Evolutionary conservation across 768 basidiomycete genomes (phyloP), one percentile per base, ranked within the genome.

Genomic region (Exsudoporus frostii): DNA sequence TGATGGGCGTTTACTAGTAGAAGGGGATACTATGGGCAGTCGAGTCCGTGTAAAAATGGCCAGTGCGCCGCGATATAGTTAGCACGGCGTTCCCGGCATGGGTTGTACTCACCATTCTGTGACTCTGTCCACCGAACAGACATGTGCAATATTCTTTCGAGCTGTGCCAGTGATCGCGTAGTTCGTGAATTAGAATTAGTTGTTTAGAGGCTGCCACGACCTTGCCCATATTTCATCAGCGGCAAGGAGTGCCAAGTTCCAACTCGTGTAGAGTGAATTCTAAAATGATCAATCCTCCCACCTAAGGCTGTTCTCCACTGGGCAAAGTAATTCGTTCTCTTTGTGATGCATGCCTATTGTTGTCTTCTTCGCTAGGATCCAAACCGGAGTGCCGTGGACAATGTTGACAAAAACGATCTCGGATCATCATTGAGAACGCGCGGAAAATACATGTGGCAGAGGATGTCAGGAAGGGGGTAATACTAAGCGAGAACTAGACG

Each of bases 381-480:
- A 40, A 27, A 46, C 27, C 29, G 11, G 32, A 15, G 15, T 14
- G 19, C 10, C 10, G n/a, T 45, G 30, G 34, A 25, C 36, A 32
- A 49, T 32, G n/a, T 45, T 25, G 34, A 30, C 36, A 32, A 49
- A 36, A 25, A 36, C 13, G n/a, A n/a, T 13, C 29, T 32, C 32
- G 15, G 34, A 34, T 27, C 34, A 41, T 54, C 43, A 54, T 34
- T 19, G 30, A 37, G 25, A 56, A 36, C 49, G 57, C 27, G 27
- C 24, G 48, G 54, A 55, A 34, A 55, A 46, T 61, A 65, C 61
- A 64, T 38, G 59, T 53, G 57, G 20, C 38, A 44, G 50, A 57
- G 36, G 33, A 51, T 62, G 57, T 34, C 24, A 50, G 42, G 54
- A 48, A 25, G 30, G 42, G 55, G 63, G 58, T 61, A 60, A 66